Evolutionary conservation across 306 rosid species (phyloP).

Genomic region (Sindora glabra): DNA sequence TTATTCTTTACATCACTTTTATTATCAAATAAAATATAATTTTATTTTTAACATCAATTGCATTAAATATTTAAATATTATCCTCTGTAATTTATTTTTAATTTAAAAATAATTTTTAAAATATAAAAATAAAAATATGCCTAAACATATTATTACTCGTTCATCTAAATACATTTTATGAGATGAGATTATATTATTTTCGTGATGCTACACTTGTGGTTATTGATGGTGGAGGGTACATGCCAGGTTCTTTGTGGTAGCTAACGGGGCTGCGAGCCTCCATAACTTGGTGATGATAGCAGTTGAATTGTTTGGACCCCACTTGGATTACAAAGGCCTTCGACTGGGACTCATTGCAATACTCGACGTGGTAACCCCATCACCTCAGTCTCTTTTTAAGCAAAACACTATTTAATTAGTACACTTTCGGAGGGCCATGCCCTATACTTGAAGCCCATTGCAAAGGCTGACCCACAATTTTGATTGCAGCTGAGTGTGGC

Average conservation of each 20-base stretch:
- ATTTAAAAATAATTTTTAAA: too few species aligned
- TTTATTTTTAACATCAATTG: too few species aligned
- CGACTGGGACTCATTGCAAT: conserved; percentile 59
- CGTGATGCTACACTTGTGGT: background rate
- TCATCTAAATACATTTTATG: too few species aligned
- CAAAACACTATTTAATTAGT: background rate
- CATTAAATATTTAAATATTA: too few species aligned
- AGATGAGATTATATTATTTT: too few species aligned
- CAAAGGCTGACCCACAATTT: too few species aligned
- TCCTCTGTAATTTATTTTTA: too few species aligned
- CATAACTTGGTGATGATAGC: conserved; percentile 70
- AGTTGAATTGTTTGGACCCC: conserved; percentile 40
- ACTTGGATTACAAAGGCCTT: conserved; percentile 48
- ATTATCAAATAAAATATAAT: too few species aligned
- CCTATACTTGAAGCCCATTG: background rate
- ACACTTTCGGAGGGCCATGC: background rate
- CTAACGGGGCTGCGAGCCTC: conserved; percentile 59
- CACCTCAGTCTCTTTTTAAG: background rate
- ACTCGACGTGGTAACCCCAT: conserved; percentile 64
- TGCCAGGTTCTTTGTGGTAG: conserved; percentile 78
- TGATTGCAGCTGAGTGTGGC: conserved; percentile 52
- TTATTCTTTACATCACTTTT: too few species aligned
- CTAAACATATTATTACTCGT: background rate
- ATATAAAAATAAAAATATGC: too few species aligned
- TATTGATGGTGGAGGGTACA: background rate